Conservation (phyloP, 139 green algal genomes). For the Chlorella sp. region DNA sequence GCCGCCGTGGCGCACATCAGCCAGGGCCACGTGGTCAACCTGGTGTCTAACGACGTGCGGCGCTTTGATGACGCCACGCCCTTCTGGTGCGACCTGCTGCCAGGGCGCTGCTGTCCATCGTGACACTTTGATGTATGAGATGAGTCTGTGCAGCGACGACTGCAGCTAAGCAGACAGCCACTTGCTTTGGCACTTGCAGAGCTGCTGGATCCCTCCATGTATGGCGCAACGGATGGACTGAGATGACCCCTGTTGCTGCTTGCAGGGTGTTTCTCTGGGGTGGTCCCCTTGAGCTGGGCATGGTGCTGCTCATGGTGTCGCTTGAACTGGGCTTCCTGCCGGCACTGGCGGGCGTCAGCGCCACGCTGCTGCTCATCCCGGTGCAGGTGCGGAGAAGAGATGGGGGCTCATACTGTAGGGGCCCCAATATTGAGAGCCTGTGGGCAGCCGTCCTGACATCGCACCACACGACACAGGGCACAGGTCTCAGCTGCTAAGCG, state of each 20-base stretch:
- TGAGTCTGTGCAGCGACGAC: neutral
- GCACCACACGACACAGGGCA: neutral
- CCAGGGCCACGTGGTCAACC: conserved; percentile 48
- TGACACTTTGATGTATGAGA: neutral
- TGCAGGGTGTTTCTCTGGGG: conserved; percentile 64
- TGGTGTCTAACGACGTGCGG: conserved; percentile 46
- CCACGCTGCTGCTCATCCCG: conserved; percentile 59
- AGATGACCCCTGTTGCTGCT: neutral
- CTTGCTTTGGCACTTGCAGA: neutral
- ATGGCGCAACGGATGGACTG: too few species aligned
- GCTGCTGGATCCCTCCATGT: neutral
- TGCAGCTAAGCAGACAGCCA: neutral
- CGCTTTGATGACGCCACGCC: conserved; percentile 66
- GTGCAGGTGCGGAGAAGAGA: conserved; percentile 31
- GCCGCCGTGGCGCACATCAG: conserved; percentile 41
- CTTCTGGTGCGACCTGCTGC: conserved; percentile 39
- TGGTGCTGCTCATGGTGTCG: conserved; percentile 65
- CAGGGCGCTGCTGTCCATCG: neutral
- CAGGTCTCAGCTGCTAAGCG: neutral
- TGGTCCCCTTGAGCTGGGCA: conserved; percentile 55
- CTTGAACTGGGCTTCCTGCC: conserved; percentile 61
- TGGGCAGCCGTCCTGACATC: neutral
- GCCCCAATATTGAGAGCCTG: neutral
- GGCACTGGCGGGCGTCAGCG: conserved; percentile 53
- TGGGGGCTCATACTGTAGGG: neutral